Evolutionary conservation across 768 basidiomycete genomes (phyloP).

Genomic region (Suillus subluteus): DNA sequence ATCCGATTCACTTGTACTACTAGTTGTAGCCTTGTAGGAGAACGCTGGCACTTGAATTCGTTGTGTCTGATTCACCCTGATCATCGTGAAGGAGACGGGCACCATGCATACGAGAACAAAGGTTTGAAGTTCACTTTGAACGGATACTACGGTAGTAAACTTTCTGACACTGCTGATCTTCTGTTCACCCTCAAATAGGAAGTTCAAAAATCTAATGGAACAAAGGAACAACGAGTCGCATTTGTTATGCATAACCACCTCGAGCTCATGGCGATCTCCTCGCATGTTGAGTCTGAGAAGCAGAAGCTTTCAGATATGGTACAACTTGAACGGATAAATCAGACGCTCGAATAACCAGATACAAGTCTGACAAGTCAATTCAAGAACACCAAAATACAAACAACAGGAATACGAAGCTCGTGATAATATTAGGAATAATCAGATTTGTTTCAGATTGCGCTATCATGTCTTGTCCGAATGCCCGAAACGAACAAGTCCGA

Average conservation of each 20-base stretch:
- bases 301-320: too few species aligned
- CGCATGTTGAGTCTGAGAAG: too few species aligned
- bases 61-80: slow-evolving; percentile 3
- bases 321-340: too few species aligned
- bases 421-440: too few species aligned
- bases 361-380: too few species aligned
- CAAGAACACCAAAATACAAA: too few species aligned
- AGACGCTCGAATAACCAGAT: too few species aligned
- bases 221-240: neutral
- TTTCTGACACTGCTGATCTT: neutral
- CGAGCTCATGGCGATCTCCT: too few species aligned
- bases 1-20: neutral
- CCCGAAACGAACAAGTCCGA: too few species aligned
- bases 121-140: neutral
- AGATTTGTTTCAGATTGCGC: too few species aligned
- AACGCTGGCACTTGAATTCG: neutral
- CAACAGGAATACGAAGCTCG: too few species aligned
- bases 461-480: too few species aligned
- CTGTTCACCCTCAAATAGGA: neutral
- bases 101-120: neutral
- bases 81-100: slow-evolving; percentile 6
- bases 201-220: neutral
- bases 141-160: neutral
- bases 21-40: neutral
- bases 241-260: neutral